These are phyloP conservation scores for Pyrus betulifolia DNA, from an alignment of 306 rosid genomes.

Conservation along the genomic window DNA sequence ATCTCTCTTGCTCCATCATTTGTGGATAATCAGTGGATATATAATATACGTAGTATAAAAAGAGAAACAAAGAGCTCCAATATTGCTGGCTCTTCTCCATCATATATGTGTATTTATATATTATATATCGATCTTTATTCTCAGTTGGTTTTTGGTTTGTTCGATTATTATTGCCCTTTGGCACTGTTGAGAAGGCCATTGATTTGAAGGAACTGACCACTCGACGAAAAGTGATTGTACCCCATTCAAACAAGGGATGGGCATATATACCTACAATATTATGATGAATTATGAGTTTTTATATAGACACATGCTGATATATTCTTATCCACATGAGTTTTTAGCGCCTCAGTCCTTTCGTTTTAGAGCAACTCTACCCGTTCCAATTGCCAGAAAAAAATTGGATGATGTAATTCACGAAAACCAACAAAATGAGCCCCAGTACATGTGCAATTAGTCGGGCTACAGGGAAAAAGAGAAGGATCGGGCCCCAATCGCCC, in stretches of 20 bases:
- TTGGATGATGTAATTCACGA: no score
- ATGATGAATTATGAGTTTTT: no score
- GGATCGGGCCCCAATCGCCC: no score
- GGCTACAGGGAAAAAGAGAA: no score
- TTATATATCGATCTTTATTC: background rate
- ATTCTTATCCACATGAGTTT: background rate
- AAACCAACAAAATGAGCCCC: no score
- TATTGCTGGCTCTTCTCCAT: background rate
- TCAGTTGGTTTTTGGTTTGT: background rate
- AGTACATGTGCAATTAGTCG: no score
- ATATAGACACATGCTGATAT: background rate
- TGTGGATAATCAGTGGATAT: conserved; percentile 15
- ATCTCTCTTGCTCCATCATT: conserved; percentile 23
- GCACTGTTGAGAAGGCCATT: background rate
- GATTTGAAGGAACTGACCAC: conserved; percentile 27
- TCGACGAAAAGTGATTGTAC: conserved; percentile 18
- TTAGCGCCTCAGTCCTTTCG: background rate
- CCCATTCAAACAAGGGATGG: conserved; percentile 51
- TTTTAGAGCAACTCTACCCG: background rate
- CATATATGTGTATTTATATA: no score
- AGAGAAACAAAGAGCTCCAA: background rate
- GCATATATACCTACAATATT: background rate
- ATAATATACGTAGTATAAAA: background rate
- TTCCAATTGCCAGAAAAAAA: no score
- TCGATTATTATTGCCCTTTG: background rate